These are phyloP conservation scores for Aspergillus sojae DNA, from an alignment of 2,329 filamentous ascomycete species.

Conservation along the genomic window DNA sequence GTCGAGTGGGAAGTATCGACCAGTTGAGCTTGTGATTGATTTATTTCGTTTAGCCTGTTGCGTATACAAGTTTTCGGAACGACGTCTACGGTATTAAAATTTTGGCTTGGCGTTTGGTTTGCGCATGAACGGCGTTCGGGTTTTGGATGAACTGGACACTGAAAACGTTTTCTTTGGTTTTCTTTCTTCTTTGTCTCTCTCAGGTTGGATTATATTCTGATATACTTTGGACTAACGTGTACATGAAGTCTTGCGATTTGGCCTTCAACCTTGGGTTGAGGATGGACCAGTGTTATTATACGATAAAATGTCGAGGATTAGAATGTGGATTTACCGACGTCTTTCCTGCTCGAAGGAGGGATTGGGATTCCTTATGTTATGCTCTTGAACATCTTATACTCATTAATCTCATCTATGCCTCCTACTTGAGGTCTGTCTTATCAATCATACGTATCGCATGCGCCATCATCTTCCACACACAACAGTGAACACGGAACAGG, in stretches of 20 bases:
- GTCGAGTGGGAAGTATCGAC: constrained; percentile 51
- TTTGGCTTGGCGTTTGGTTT: constrained; percentile 4
- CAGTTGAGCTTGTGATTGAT: constrained; percentile 49
- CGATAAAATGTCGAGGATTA: neutral
- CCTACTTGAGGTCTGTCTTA: neutral
- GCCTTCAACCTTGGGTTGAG: neutral
- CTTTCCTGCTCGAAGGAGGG: neutral
- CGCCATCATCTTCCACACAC: too few relatives aligned
- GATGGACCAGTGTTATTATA: neutral
- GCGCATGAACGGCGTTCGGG: neutral
- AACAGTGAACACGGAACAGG: neutral
- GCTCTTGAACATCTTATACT: neutral
- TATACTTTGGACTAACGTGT: neutral
- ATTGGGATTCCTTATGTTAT: neutral
- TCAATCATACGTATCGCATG: neutral
- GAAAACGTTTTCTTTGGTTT: neutral
- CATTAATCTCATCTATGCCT: neutral
- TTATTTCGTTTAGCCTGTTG: neutral
- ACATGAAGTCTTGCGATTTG: neutral
- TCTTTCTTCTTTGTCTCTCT: neutral
- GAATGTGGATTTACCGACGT: neutral
- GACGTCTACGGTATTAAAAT: neutral
- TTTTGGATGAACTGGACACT: neutral
- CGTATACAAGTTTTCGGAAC: neutral
- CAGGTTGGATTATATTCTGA: neutral